phyloP scores from a whole-genome alignment of 805 yeast species.

The Isabelozyma heimii region DNA sequence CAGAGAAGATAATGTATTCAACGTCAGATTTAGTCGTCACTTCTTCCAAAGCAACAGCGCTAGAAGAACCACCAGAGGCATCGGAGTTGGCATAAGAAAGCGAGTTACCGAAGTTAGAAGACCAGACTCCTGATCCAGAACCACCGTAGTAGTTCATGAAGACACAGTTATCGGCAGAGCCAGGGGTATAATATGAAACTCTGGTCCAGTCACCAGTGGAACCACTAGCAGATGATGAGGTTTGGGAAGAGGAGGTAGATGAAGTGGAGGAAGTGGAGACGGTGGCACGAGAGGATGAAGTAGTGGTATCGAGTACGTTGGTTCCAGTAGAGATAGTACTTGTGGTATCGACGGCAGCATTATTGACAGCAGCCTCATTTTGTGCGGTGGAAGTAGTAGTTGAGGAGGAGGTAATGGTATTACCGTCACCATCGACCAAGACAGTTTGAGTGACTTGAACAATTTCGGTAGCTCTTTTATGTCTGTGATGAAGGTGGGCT shows the following conservation, averaged over 20 bases:
- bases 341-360: background rate
- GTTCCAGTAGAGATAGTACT: constrained; percentile 5
- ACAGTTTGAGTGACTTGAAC: constrained; percentile 80
- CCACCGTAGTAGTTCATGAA: constrained; percentile 92
- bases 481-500: constrained; percentile 45
- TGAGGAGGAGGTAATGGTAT: constrained; percentile 26
- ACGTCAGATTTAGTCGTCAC: constrained; percentile 66
- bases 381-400: constrained; percentile 18
- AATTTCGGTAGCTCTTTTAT: constrained; percentile 61
- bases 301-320: constrained; percentile 3
- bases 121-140: constrained; percentile 86
- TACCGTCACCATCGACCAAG: constrained; percentile 59
- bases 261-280: constrained; percentile 12
- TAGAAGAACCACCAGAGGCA: constrained; percentile 69
- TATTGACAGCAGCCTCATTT: constrained; percentile 6
- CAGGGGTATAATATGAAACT: constrained; percentile 72
- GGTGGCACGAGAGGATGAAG: constrained; percentile 14
- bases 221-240: constrained; percentile 29
- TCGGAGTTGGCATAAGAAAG: constrained; percentile 79
- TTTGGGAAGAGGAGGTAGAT: constrained; percentile 17
- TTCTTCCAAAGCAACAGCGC: constrained; percentile 67
- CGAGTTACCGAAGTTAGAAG: constrained; percentile 85
- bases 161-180: constrained; percentile 65
- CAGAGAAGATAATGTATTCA: constrained; percentile 83
- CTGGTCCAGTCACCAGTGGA: constrained; percentile 67